A percentile compares a stretch with the other conserved stretches of the same genome.
phyloP scores from a whole-genome alignment of 2,329 filamentous ascomycete genomes.

The Venturia nashicola region DNA sequence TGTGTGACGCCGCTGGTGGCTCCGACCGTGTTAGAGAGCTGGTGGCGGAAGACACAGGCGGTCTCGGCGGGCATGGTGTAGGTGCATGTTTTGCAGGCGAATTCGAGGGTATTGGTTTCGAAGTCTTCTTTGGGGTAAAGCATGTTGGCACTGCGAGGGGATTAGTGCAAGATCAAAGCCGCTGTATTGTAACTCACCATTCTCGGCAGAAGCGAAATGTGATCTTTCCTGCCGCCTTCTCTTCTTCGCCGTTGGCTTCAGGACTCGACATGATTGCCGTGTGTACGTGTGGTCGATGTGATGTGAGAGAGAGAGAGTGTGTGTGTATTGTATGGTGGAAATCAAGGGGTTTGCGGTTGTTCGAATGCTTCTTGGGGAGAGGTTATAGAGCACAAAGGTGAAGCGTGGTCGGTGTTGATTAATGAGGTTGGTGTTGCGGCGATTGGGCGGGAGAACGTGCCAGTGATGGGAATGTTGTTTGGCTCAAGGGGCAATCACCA shows the following conservation, averaged over 20 bases:
- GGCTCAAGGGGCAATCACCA: background rate
- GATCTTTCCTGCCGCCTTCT: conserved; percentile 51
- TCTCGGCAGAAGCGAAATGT: conserved; percentile 97
- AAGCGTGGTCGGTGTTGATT: too few relatives aligned
- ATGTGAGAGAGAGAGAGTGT: background rate
- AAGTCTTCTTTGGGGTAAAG: conserved; percentile 94
- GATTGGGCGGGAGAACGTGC: background rate
- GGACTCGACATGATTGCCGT: background rate
- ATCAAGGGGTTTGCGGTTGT: background rate
- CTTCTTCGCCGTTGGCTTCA: background rate
- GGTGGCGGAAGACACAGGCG: conserved; percentile 90
- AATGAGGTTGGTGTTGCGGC: background rate
- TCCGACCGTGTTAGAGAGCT: conserved; percentile 79
- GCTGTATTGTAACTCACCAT: conserved; percentile 45
- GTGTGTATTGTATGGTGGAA: background rate
- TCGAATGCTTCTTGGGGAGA: background rate
- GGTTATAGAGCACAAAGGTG: background rate
- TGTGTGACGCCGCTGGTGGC: conserved; percentile 96
- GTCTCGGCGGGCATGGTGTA: conserved; percentile 79
- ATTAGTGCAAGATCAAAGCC: background rate
- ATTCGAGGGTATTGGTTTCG: conserved; percentile 72
- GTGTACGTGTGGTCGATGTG: background rate
- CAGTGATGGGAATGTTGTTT: background rate
- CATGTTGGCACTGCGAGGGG: conserved; percentile 66
- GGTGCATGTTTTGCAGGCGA: conserved; percentile 90